Evolutionary conservation across 768 basidiomycete genomes (phyloP).

Genomic region (Naganishia onofrii): DNA sequence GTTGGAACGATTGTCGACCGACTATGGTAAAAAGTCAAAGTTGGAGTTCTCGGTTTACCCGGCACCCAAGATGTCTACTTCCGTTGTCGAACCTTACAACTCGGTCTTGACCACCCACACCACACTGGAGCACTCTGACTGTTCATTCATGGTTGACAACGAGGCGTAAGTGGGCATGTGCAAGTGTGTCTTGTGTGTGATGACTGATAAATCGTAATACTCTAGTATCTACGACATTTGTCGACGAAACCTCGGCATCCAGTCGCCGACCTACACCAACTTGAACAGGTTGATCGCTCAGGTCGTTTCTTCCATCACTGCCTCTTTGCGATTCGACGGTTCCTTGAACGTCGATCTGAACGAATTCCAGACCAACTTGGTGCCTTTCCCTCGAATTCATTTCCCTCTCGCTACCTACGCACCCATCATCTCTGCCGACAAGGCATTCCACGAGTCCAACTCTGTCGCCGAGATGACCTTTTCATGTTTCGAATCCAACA

Average conservation of each 20-base stretch:
- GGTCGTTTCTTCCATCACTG: conserved; percentile 96
- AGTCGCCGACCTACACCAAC: conserved; percentile 85
- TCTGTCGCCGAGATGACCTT: conserved; percentile 97
- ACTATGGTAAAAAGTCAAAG: conserved; percentile 99
- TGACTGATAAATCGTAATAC: not conserved
- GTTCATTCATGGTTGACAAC: conserved; percentile 99
- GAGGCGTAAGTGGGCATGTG: conserved; percentile 60
- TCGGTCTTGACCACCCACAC: conserved; percentile 93
- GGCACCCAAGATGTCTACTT: conserved; percentile 87
- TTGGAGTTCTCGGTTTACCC: conserved; percentile 98
- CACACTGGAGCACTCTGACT: conserved; percentile 99
- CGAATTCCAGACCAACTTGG: conserved; percentile 98
- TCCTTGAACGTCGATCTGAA: conserved; percentile 95
- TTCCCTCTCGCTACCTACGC: conserved; percentile 97
- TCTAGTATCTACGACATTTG: conserved; percentile 92
- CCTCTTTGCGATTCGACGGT: conserved; percentile 94
- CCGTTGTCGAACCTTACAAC: conserved; percentile 99
- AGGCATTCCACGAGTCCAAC: conserved; percentile 94
- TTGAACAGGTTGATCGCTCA: conserved; percentile 95
- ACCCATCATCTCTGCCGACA: conserved; percentile 85
- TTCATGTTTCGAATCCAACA: conserved; percentile 92
- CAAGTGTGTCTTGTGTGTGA: not conserved
- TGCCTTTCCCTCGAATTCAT: conserved; percentile 98
- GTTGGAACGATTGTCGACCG: conserved; percentile 91
- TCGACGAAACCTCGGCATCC: conserved; percentile 86